Base-by-base conservation (phyloP, 495 filamentous ascomycete species). In the Penicillium fimorum region DNA sequence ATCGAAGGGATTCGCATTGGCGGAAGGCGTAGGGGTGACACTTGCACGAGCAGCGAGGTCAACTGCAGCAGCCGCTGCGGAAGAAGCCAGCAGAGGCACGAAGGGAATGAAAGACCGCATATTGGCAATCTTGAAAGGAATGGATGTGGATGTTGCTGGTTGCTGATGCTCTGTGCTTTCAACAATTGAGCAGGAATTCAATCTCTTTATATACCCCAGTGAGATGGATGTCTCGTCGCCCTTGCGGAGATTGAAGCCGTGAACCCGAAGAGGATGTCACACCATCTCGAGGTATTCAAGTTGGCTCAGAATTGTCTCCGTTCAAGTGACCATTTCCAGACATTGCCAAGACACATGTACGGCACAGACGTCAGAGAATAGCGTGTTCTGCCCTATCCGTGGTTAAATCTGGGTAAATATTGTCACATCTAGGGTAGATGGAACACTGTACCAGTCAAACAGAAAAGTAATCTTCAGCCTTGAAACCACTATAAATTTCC, bases 1-100 rank as follows among this genome's bases (percentile, higher is more conserved):
- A 1, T 62, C 58, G 65, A 82, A 84, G 6, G 81, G 82, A 65
- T 85, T 85, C 17, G 76, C 75, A 66, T 85, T 84, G 17, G 76
- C 75, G 12, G 48, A 41, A 41, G 48, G 20, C 42, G 50, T 38
- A 5, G 30, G 8, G 47, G 69, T 60, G 51, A 68, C 76, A 56
- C 66, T 68, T 13, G 73, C 72, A 2, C 62, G 47, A 22, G 56
- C 38, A 5, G 57, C 52, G n/a, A 54, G 46, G 5, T 65, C 54
- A 32, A 59, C 53, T 2, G 57, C 56, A 45, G 47, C 53, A 11
- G 60, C 63, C 22, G 48, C 25, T 12, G 30, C 61, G 10, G 57
- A 56, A 2, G 60, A 32, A 7, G 37, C 55, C 32, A 64, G 17
- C 13, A 64, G 33, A 18, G 58, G 51, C 12, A 57, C 29, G 5